phyloP scores from a whole-genome alignment of 345 rosid species.

The Capsella bursapastoris region DNA sequence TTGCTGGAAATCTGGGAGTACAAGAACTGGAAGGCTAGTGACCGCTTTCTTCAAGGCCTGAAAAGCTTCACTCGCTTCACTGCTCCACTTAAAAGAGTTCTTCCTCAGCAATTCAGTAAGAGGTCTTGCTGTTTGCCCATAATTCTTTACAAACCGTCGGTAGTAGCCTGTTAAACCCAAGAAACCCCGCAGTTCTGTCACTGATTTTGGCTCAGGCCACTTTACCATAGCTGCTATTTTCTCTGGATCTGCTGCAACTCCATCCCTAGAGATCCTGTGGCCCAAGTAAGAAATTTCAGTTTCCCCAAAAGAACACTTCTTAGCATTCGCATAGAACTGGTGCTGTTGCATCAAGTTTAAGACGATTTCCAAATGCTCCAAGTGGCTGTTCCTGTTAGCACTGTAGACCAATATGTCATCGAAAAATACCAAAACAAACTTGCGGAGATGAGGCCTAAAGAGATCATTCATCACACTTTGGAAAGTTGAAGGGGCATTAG shows the following conservation, averaged over 20 bases:
- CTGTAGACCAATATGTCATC: neutral
- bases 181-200: neutral
- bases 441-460: neutral
- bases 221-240: neutral
- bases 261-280: fast-evolving
- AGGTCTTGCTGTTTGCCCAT: neutral
- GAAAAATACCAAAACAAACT: neutral
- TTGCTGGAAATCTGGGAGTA: no score
- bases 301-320: neutral
- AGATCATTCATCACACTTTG: neutral
- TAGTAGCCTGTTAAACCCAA: neutral
- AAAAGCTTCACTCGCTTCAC: no score
- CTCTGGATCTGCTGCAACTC: neutral
- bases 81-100: neutral
- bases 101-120: neutral
- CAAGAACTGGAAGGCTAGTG: no score
- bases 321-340: neutral
- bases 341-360: no score
- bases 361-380: no score
- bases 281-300: neutral
- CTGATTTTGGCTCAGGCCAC: neutral
- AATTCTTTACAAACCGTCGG: neutral
- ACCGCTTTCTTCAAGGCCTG: no score
- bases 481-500: neutral
- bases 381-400: no score